These are phyloP conservation scores for Leptographium lundbergii DNA, from an alignment of 2,329 filamentous ascomycete genomes.

Conservation along the genomic window DNA sequence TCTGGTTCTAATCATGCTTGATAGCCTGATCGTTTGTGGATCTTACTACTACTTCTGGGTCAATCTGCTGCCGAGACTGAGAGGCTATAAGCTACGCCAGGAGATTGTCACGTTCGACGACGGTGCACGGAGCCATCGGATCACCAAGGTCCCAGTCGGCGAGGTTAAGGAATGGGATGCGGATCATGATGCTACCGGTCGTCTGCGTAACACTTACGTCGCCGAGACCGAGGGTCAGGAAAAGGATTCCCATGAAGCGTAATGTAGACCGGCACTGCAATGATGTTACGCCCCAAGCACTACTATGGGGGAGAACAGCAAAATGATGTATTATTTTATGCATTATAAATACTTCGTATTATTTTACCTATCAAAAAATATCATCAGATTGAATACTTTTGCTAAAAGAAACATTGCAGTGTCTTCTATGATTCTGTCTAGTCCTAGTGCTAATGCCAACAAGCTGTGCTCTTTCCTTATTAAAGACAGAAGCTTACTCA, in stretches of 20 bases:
- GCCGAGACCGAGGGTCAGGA: neutral
- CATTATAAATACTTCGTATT: too few relatives aligned
- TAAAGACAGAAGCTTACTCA: too few relatives aligned
- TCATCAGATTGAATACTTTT: too few relatives aligned
- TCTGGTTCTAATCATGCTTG: neutral
- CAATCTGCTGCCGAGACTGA: constrained; percentile 26
- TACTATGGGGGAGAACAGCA: too few relatives aligned
- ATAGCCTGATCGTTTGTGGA: constrained; percentile 25
- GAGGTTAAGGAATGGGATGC: constrained; percentile 32
- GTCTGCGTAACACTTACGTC: neutral
- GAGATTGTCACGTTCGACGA: constrained; percentile 31
- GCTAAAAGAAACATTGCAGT: too few relatives aligned
- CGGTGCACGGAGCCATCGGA: constrained; percentile 28
- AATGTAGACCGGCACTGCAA: neutral
- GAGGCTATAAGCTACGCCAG: constrained; percentile 33
- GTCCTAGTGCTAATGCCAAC: too few relatives aligned
- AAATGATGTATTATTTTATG: too few relatives aligned
- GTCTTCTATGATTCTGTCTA: too few relatives aligned
- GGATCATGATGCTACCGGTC: constrained; percentile 10
- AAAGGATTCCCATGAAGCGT: neutral
- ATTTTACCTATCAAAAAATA: too few relatives aligned
- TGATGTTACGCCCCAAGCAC: too few relatives aligned
- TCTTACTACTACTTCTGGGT: constrained; percentile 38
- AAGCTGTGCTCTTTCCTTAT: too few relatives aligned
- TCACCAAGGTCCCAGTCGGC: constrained; percentile 31